A percentile compares a stretch with the other conserved stretches of the same genome.
Evolutionary conservation across 805 yeast genomes (phyloP).

Genomic region (Starmerella etchellsii): DNA sequence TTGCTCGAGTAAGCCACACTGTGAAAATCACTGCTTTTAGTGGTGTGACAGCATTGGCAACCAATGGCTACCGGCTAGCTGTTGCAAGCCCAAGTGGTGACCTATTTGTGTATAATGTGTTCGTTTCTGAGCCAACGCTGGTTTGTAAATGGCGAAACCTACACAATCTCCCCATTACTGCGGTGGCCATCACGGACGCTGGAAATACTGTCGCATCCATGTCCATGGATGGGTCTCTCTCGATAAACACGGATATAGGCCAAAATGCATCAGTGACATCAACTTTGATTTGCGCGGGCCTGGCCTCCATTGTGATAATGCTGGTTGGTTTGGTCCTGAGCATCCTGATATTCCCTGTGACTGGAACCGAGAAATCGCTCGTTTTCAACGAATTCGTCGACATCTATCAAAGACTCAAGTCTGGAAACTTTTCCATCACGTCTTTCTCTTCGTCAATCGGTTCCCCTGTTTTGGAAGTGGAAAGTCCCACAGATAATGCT

Average conservation of each 20-base stretch:
- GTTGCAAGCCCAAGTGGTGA: constrained; percentile 20
- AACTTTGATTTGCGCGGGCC: constrained; percentile 14
- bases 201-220: constrained; percentile 15
- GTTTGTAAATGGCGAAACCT: constrained; percentile 3
- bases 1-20: constrained; percentile 1
- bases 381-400: no score
- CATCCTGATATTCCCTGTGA: background rate
- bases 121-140: constrained; percentile 1
- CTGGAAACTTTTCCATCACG: no score
- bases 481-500: no score
- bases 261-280: background rate
- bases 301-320: constrained; percentile 11
- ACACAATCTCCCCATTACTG: constrained; percentile 20
- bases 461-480: no score
- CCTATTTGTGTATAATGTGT: constrained; percentile 9
- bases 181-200: constrained; percentile 13
- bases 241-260: constrained; percentile 4
- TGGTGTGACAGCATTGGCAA: constrained; percentile 18
- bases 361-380: background rate
- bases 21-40: constrained; percentile 8
- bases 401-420: no score
- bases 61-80: constrained; percentile 13
- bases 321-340: constrained; percentile 6
- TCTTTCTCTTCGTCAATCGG: no score
- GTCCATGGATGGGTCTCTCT: constrained; percentile 19